Conservation (phyloP, 1,284 basidiomycete genomes). For the Ganoderma meredithae region DNA sequence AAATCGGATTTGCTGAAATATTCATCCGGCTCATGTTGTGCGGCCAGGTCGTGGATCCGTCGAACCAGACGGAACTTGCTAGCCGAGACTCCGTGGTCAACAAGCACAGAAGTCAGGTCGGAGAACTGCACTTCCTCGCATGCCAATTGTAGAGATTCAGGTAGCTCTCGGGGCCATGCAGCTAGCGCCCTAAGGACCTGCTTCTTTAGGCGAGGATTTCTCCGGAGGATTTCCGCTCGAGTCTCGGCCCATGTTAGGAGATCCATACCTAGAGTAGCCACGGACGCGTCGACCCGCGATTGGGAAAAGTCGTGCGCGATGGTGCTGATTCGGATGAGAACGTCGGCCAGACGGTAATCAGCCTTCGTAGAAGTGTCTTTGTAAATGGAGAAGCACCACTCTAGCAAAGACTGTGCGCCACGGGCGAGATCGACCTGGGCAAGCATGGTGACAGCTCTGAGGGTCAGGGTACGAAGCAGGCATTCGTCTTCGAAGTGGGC, state of each 20-base stretch:
- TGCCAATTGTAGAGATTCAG: slow-evolving; percentile 50
- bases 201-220: slow-evolving; percentile 45
- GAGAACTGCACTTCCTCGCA: slow-evolving; percentile 53
- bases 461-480: slow-evolving; percentile 72
- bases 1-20: slow-evolving; percentile 71
- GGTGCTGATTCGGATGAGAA: slow-evolving; percentile 70
- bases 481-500: slow-evolving; percentile 63
- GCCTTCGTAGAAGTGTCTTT: slow-evolving; percentile 41
- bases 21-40: slow-evolving; percentile 32
- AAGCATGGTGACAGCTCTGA: slow-evolving; percentile 73
- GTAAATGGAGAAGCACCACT: slow-evolving; percentile 75
- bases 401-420: slow-evolving; percentile 77
- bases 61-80: slow-evolving; percentile 82
- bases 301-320: slow-evolving; percentile 60
- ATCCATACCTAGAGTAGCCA: slow-evolving; percentile 49
- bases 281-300: slow-evolving; percentile 38
- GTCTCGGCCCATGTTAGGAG: slow-evolving; percentile 72
- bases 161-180: slow-evolving; percentile 75
- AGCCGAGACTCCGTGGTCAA: slow-evolving; percentile 61
- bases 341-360: slow-evolving; percentile 65
- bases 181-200: slow-evolving; percentile 65
- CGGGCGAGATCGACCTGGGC: slow-evolving; percentile 72
- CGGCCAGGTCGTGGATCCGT: slow-evolving; percentile 58
- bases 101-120: slow-evolving; percentile 60
- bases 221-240: slow-evolving; percentile 53